phyloP scores from a whole-genome alignment of 2,329 filamentous ascomycete genomes.

The Trichoderma atroviride region DNA sequence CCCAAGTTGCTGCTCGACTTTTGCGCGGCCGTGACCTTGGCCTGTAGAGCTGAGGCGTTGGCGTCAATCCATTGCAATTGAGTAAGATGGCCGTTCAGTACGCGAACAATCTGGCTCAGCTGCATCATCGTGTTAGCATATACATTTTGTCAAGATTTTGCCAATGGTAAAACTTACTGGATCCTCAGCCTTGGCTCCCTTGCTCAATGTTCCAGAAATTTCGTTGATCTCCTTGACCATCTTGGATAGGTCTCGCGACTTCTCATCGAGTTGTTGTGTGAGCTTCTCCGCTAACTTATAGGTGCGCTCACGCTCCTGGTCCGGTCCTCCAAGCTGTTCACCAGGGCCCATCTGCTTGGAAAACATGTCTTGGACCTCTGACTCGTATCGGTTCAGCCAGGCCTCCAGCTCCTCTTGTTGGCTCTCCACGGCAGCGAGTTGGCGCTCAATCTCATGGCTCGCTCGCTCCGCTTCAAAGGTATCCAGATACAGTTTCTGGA shows the following conservation, averaged over 20 bases:
- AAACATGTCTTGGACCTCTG: conserved; percentile 87
- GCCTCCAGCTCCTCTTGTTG: conserved; percentile 88
- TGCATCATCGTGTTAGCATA: conserved; percentile 42
- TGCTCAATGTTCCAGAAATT: conserved; percentile 85
- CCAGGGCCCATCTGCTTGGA: conserved; percentile 73
- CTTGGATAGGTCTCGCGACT: conserved; percentile 87
- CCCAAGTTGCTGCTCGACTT: conserved; percentile 70
- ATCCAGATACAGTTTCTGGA: conserved; percentile 87
- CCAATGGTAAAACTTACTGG: conserved; percentile 62
- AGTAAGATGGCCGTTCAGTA: conserved; percentile 88
- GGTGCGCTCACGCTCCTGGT: conserved; percentile 93
- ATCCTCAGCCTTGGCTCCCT: conserved; percentile 85
- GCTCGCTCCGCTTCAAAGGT: conserved; percentile 94
- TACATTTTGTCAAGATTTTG: conserved; percentile 17
- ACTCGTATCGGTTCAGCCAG: conserved; percentile 90
- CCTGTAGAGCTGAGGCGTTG: conserved; percentile 77
- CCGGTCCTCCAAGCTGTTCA: conserved; percentile 80
- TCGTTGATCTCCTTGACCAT: conserved; percentile 99
- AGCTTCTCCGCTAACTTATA: conserved; percentile 96
- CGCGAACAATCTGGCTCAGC: conserved; percentile 92
- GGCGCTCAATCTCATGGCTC: conserved; percentile 90
- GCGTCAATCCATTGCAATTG: conserved; percentile 93
- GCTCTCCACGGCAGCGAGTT: conserved; percentile 84
- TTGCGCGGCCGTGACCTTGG: conserved; percentile 80
- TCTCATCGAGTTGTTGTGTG: conserved; percentile 86